These are phyloP conservation scores for Candida bentonensis DNA, from an alignment of 805 yeast genomes.

Conservation along the genomic window DNA sequence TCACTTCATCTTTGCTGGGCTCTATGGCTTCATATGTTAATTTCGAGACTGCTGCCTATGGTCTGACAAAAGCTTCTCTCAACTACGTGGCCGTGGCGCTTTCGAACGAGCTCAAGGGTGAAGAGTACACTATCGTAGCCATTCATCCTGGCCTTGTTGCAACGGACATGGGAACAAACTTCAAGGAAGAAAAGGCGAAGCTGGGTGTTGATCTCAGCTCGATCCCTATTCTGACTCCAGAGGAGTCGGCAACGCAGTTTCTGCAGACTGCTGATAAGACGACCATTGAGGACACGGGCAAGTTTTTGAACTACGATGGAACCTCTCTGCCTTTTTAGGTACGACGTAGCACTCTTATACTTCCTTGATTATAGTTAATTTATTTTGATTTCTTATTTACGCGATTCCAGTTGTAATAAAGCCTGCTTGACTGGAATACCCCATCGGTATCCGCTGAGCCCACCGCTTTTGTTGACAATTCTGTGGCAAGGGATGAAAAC, in stretches of 20 bases:
- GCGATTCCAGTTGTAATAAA: not conserved
- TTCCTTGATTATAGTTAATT: too few species aligned
- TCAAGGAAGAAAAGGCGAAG: not conserved
- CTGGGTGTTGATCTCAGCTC: not conserved
- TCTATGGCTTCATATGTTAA: not conserved
- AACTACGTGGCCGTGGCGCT: constrained; percentile 19
- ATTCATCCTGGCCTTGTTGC: constrained; percentile 27
- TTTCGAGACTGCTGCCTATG: constrained; percentile 17
- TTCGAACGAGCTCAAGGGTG: constrained; percentile 14
- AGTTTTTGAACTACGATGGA: not conserved
- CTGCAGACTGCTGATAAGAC: not conserved
- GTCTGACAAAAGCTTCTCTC: constrained; percentile 25
- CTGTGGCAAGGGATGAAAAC: not conserved
- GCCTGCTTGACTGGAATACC: not conserved
- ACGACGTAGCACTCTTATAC: too few species aligned
- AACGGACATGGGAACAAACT: constrained; percentile 18
- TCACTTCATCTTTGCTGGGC: not conserved
- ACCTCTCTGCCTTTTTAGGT: not conserved
- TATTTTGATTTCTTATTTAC: too few species aligned
- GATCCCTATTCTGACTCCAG: not conserved
- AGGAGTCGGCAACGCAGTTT: not conserved
- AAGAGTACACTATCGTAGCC: constrained; percentile 19
- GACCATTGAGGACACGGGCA: not conserved
- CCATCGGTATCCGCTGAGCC: not conserved
- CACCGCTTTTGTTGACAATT: not conserved